Evolutionary conservation across 2,329 filamentous ascomycete species (phyloP).

Genomic region (Fusarium cicatricum): DNA sequence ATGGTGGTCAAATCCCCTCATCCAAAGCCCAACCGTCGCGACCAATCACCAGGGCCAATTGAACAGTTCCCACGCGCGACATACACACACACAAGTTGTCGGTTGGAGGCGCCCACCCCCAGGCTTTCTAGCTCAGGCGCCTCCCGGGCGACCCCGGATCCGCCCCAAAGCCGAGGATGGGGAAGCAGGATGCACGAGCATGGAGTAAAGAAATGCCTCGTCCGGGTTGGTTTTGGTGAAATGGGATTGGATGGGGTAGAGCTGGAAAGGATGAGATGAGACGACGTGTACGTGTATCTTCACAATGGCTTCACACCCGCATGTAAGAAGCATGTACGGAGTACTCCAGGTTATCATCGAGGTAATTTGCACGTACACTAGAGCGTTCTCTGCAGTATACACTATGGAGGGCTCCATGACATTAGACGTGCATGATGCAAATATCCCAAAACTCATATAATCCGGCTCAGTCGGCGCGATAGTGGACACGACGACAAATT

Average conservation of each 20-base stretch:
- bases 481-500: slow-evolving; percentile 32
- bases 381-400: slow-evolving; percentile 8
- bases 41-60: slow-evolving; percentile 34
- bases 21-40: neutral
- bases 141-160: slow-evolving; percentile 44
- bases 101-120: slow-evolving; percentile 15
- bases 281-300: slow-evolving; percentile 5
- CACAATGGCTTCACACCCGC: slow-evolving; percentile 3
- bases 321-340: slow-evolving; percentile 3
- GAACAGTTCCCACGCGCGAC: slow-evolving; percentile 6
- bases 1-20: slow-evolving; percentile 38
- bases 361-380: slow-evolving; percentile 4
- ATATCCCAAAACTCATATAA: slow-evolving; percentile 28
- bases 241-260: slow-evolving; percentile 20
- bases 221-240: slow-evolving; percentile 30
- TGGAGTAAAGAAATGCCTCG: slow-evolving; percentile 44
- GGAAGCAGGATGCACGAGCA: slow-evolving; percentile 29
- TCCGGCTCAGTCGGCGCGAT: slow-evolving; percentile 28
- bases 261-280: slow-evolving; percentile 9
- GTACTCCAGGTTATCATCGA: slow-evolving; percentile 19
- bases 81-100: neutral
- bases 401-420: slow-evolving; percentile 16
- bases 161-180: slow-evolving; percentile 39
- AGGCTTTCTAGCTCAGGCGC: slow-evolving; percentile 33
- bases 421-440: slow-evolving; percentile 31